Evolutionary conservation across 2,329 filamentous ascomycete species (phyloP).

Genomic region (Periconia sp.): DNA sequence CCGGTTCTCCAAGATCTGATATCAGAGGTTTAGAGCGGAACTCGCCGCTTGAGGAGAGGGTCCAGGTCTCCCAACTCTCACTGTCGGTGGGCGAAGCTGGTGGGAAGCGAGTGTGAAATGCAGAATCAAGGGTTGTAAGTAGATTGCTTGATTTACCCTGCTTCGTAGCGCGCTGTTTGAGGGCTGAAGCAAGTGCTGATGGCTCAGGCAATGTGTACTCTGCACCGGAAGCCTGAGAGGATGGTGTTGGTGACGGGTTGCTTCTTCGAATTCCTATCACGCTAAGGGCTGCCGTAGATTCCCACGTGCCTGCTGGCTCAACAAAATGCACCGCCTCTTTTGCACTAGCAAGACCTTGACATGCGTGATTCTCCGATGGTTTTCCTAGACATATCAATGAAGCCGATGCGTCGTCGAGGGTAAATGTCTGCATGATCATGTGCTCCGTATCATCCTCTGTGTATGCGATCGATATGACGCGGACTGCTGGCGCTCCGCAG

Average conservation of each 20-base stretch:
- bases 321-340: constrained; percentile 61
- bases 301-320: constrained; percentile 70
- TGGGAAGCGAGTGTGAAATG: constrained; percentile 9
- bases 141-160: constrained; percentile 13
- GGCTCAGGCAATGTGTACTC: constrained; percentile 23
- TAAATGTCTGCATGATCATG: constrained; percentile 70
- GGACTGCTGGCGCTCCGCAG: constrained; percentile 63
- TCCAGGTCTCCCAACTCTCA: constrained; percentile 62
- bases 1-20: constrained; percentile 16
- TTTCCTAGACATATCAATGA: constrained; percentile 63
- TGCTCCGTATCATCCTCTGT: constrained; percentile 64
- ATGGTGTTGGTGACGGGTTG: constrained; percentile 33
- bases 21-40: constrained; percentile 49
- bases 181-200: constrained; percentile 23
- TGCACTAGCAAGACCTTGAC: constrained; percentile 47
- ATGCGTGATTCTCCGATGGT: constrained; percentile 41
- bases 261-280: constrained; percentile 68
- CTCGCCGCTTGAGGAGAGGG: constrained; percentile 55
- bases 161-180: constrained; percentile 35
- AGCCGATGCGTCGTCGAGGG: constrained; percentile 59
- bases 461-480: constrained; percentile 70
- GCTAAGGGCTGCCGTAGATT: constrained; percentile 64
- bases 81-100: constrained; percentile 20
- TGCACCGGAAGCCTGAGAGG: constrained; percentile 33
- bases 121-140: constrained; percentile 11